Percentiles rank a stretch among this genome's conserved stretches.
phyloP scores from a whole-genome alignment of 2,329 filamentous ascomycete genomes.

The Setomelanomma holmii region DNA sequence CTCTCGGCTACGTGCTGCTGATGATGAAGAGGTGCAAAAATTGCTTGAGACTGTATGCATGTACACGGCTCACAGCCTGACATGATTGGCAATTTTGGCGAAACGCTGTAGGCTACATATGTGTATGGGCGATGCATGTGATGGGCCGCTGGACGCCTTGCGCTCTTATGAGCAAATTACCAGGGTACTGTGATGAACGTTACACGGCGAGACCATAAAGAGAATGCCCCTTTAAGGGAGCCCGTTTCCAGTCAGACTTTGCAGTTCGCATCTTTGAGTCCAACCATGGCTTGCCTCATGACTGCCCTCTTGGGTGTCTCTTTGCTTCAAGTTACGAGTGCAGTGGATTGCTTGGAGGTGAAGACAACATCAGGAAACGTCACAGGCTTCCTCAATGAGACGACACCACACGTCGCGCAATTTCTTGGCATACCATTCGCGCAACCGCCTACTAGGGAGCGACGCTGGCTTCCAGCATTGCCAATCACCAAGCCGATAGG shows the following conservation, averaged over 20 bases:
- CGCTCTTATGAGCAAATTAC: not conserved
- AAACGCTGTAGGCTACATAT: no score
- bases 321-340: conserved; percentile 14
- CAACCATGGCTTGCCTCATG: conserved; percentile 15
- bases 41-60: no score
- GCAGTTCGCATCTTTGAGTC: not conserved
- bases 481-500: conserved; percentile 21
- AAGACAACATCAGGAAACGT: conserved; percentile 38
- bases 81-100: not conserved
- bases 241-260: no score
- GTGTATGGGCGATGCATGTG: not conserved
- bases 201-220: not conserved
- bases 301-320: conserved; percentile 14
- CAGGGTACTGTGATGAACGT: not conserved
- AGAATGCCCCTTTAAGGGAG: no score
- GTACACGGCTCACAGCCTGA: not conserved
- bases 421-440: conserved; percentile 50
- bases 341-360: conserved; percentile 24
- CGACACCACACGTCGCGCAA: conserved; percentile 46
- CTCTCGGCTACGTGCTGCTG: no score
- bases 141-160: not conserved
- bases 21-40: no score
- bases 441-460: conserved; percentile 40
- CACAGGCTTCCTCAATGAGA: conserved; percentile 42
- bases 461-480: conserved; percentile 43